A percentile compares a stretch with the other conserved stretches of the same genome.
Conservation (phyloP, 1,284 basidiomycete genomes). For the Vanrija sp. region DNA sequence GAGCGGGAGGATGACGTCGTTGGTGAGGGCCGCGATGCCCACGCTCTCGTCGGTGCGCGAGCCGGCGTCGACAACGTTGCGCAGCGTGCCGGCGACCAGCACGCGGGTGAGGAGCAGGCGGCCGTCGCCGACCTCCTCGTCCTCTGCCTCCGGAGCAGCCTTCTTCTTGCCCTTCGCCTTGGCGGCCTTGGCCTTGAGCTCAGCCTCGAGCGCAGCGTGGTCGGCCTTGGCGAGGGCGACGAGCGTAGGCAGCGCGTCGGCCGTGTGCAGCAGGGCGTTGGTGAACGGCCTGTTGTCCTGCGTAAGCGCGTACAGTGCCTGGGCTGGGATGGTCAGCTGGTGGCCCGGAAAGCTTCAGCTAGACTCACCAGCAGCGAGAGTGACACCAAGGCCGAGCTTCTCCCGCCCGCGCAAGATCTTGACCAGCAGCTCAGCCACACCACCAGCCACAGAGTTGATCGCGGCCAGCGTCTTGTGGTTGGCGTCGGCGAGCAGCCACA, state of each 20-base stretch:
- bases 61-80: constrained; percentile 64
- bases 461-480: constrained; percentile 84
- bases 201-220: constrained; percentile 25
- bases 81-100: constrained; percentile 71
- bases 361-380: constrained; percentile 68
- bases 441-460: constrained; percentile 64
- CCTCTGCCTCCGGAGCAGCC: constrained; percentile 8
- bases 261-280: constrained; percentile 60
- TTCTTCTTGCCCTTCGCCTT: constrained; percentile 45
- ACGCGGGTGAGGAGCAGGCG: constrained; percentile 58
- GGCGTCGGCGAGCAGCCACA: constrained; percentile 83
- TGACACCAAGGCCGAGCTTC: constrained; percentile 63
- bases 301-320: constrained; percentile 83
- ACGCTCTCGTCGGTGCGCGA: constrained; percentile 63
- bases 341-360: too few species aligned
- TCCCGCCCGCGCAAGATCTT: constrained; percentile 70
- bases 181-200: constrained; percentile 52
- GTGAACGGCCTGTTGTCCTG: constrained; percentile 76
- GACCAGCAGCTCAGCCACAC: constrained; percentile 73
- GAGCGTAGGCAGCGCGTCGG: constrained; percentile 64
- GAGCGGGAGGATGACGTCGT: constrained; percentile 67
- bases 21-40: constrained; percentile 43
- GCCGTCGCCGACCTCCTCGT: constrained; percentile 38
- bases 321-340: constrained; percentile 56
- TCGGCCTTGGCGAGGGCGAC: constrained; percentile 61